Evolutionary conservation across 2,329 filamentous ascomycete genomes (phyloP).

Genomic region (Aulographum hederae): DNA sequence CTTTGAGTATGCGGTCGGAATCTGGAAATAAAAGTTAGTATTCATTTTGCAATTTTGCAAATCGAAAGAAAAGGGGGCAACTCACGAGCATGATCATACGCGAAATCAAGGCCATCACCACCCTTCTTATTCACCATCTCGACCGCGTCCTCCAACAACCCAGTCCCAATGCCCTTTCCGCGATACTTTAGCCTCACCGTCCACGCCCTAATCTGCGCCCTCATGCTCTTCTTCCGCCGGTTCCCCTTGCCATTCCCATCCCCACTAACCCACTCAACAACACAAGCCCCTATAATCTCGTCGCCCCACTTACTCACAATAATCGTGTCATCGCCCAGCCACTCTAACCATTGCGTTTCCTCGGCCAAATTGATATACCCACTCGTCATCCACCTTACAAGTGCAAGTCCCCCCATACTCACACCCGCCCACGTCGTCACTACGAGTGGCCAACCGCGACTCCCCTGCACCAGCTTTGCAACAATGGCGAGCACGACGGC

Average conservation of each 20-base stretch:
- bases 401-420: slow-evolving; percentile 43
- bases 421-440: slow-evolving; percentile 41
- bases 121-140: slow-evolving; percentile 45
- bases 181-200: slow-evolving; percentile 55
- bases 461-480: slow-evolving; percentile 20
- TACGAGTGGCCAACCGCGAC: slow-evolving; percentile 32
- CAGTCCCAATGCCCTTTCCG: slow-evolving; percentile 50
- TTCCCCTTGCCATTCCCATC: slow-evolving; percentile 20
- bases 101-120: slow-evolving; percentile 55
- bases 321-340: slow-evolving; percentile 32
- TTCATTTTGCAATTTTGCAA: neutral
- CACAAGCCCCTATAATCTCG: slow-evolving; percentile 51
- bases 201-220: slow-evolving; percentile 65
- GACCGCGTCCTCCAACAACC: slow-evolving; percentile 57
- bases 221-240: slow-evolving; percentile 35
- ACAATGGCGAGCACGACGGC: slow-evolving; percentile 20
- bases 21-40: neutral
- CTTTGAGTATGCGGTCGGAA: neutral
- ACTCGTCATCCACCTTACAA: slow-evolving; percentile 39
- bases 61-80: slow-evolving; percentile 6
- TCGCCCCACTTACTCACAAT: slow-evolving; percentile 50
- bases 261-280: slow-evolving; percentile 33
- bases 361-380: slow-evolving; percentile 48
- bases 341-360: slow-evolving; percentile 39
- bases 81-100: slow-evolving; percentile 59